phyloP scores from a whole-genome alignment of 139 green algal species.

The Nannochloris sp. region DNA sequence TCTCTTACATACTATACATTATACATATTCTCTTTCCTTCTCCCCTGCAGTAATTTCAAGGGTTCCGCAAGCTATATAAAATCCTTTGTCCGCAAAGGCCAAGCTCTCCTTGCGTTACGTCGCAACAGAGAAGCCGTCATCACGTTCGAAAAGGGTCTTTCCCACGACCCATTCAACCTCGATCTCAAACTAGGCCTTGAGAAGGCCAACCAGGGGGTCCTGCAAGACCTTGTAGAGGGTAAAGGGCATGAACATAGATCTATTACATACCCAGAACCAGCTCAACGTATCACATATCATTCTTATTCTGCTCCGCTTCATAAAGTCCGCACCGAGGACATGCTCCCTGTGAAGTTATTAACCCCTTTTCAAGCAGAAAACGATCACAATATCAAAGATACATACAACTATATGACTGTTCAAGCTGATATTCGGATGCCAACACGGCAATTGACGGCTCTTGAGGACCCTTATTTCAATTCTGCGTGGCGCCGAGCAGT shows the following conservation, averaged over 20 bases:
- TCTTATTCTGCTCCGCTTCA: constrained; percentile 48
- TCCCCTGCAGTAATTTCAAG: constrained; percentile 5
- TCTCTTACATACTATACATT: not conserved
- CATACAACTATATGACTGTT: constrained; percentile 81
- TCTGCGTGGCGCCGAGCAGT: constrained; percentile 30
- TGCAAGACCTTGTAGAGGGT: constrained; percentile 48
- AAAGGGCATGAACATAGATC: constrained; percentile 24
- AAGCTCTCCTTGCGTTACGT: constrained; percentile 45
- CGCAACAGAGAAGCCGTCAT: constrained; percentile 24
- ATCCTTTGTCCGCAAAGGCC: constrained; percentile 41
- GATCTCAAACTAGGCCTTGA: constrained; percentile 46
- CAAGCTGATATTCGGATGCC: constrained; percentile 59
- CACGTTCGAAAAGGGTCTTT: constrained; percentile 33
- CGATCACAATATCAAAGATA: constrained; percentile 72
- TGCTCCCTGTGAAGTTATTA: constrained; percentile 56
- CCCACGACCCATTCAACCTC: constrained; percentile 43
- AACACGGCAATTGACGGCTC: constrained; percentile 27
- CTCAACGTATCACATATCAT: constrained; percentile 49
- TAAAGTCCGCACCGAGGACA: constrained; percentile 43
- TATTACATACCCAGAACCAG: constrained; percentile 25
- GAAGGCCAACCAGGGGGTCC: constrained; percentile 32
- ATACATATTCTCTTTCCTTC: not conserved
- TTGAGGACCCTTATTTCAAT: constrained; percentile 42
- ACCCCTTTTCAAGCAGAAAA: constrained; percentile 72
- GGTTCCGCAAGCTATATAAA: constrained; percentile 38